A percentile compares a stretch with the other conserved stretches of the same genome.
Evolutionary conservation across 2,329 filamentous ascomycete species (phyloP).

Genomic region (Biscogniauxia marginata): DNA sequence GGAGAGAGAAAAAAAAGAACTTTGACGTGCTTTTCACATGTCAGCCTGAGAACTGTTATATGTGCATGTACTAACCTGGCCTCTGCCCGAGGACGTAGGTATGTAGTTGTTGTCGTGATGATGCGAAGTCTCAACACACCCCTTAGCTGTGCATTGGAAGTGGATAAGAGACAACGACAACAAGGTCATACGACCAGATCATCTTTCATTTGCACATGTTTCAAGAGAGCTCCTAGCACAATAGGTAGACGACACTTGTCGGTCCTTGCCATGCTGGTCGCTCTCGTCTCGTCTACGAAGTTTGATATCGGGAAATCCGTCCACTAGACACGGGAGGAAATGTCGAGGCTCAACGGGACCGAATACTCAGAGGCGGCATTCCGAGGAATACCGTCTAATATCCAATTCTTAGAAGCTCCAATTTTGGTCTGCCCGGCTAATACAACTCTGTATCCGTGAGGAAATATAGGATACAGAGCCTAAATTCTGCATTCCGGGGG

Average conservation of each 20-base stretch:
- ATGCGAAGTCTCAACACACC: too few relatives aligned
- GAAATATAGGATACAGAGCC: slow-evolving; percentile 46
- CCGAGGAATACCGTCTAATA: slow-evolving; percentile 42
- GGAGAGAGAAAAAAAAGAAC: too few relatives aligned
- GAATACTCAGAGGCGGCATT: slow-evolving; percentile 44
- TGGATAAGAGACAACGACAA: too few relatives aligned
- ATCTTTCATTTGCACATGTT: neutral
- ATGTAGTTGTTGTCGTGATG: too few relatives aligned
- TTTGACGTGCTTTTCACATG: too few relatives aligned
- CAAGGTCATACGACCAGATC: neutral
- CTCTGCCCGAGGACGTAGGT: too few relatives aligned
- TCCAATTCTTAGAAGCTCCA: slow-evolving; percentile 65
- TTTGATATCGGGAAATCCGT: neutral
- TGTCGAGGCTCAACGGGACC: slow-evolving; percentile 66
- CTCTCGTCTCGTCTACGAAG: neutral
- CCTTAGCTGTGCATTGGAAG: too few relatives aligned
- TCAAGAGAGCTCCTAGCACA: neutral
- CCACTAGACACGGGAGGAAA: too few relatives aligned
- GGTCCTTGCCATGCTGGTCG: neutral
- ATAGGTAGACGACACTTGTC: neutral
- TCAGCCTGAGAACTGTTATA: too few relatives aligned
- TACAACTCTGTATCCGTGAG: slow-evolving; percentile 54
- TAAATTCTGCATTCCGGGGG: slow-evolving; percentile 53
- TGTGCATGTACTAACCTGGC: too few relatives aligned
- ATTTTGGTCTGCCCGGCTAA: slow-evolving; percentile 56